Percentiles rank a stretch among this genome's conserved stretches.
Conservation (phyloP, 805 yeast genomes). For the Ogataea allantospora region DNA sequence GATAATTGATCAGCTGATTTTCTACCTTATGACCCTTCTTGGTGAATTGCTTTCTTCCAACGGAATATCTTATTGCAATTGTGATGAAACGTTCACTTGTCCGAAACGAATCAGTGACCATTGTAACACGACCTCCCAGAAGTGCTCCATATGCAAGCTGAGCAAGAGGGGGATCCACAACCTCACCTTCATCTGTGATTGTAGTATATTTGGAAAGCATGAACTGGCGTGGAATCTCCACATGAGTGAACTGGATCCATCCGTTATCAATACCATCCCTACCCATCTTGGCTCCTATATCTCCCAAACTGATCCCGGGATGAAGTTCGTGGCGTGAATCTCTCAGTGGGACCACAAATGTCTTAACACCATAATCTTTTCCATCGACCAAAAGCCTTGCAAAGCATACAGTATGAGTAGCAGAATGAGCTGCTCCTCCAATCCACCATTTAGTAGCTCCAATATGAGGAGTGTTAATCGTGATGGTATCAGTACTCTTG, state of each 20-base stretch:
- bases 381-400: conserved; percentile 81
- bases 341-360: conserved; percentile 87
- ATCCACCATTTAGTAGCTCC: conserved; percentile 99
- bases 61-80: conserved; percentile 85
- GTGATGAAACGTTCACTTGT: conserved; percentile 77
- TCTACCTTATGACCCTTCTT: conserved; percentile 47
- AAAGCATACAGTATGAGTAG: conserved; percentile 82
- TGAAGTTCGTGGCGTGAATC: conserved; percentile 67
- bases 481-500: conserved; percentile 59
- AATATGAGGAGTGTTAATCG: conserved; percentile 81
- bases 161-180: conserved; percentile 77
- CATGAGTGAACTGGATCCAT: conserved; percentile 89
- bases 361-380: conserved; percentile 88
- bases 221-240: conserved; percentile 76
- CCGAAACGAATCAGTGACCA: conserved; percentile 84
- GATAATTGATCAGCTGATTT: conserved; percentile 78
- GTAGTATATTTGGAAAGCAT: conserved; percentile 80
- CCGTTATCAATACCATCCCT: conserved; percentile 95
- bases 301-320: conserved; percentile 85
- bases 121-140: conserved; percentile 82
- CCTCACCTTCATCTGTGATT: conserved; percentile 66
- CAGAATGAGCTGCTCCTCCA: conserved; percentile 95
- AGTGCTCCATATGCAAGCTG: conserved; percentile 87
- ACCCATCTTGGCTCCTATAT: conserved; percentile 94
- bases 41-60: conserved; percentile 82